Percentiles rank a stretch among this genome's conserved stretches.
phyloP scores from a whole-genome alignment of 108 stramenopile species.

The Conticribra guillardii region DNA sequence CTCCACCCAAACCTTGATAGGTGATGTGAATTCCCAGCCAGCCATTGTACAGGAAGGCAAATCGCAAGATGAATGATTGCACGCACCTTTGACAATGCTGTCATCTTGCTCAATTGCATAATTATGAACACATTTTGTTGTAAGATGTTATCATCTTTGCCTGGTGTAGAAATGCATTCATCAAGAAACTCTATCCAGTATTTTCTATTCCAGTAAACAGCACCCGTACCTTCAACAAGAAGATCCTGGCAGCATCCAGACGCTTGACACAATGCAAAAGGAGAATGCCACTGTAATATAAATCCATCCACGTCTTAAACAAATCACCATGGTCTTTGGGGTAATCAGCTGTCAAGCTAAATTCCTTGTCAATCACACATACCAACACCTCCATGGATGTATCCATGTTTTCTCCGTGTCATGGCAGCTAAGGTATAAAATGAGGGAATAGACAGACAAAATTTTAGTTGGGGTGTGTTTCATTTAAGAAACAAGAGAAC shows the following conservation, averaged over 20 bases:
- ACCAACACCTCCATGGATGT: slow-evolving; percentile 14
- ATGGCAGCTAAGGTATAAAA: too few relatives aligned
- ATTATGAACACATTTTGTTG: slow-evolving; percentile 12
- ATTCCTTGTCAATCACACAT: slow-evolving; percentile 27
- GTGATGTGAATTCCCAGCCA: too few relatives aligned
- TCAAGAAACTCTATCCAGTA: slow-evolving; percentile 10
- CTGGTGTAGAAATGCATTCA: not conserved
- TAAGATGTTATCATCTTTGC: slow-evolving; percentile 1
- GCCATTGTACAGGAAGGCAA: too few relatives aligned
- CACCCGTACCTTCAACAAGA: slow-evolving; percentile 12
- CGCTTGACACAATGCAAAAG: slow-evolving; percentile 10
- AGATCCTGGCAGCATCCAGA: slow-evolving; percentile 18
- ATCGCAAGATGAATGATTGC: too few relatives aligned
- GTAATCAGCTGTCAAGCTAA: slow-evolving; percentile 20
- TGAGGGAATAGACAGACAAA: too few relatives aligned
- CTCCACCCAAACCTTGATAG: too few relatives aligned
- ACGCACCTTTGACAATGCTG: too few relatives aligned
- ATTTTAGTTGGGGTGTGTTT: too few relatives aligned
- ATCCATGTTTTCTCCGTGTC: too few relatives aligned
- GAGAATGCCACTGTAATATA: slow-evolving; percentile 9
- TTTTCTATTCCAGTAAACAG: slow-evolving; percentile 9
- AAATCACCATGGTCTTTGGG: slow-evolving; percentile 22
- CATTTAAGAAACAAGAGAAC: too few relatives aligned
- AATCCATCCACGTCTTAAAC: slow-evolving; percentile 8
- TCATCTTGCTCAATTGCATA: too few relatives aligned